Evolutionary conservation across 1,284 basidiomycete species (phyloP).

Genomic region (Fomitopsis pinicola): DNA sequence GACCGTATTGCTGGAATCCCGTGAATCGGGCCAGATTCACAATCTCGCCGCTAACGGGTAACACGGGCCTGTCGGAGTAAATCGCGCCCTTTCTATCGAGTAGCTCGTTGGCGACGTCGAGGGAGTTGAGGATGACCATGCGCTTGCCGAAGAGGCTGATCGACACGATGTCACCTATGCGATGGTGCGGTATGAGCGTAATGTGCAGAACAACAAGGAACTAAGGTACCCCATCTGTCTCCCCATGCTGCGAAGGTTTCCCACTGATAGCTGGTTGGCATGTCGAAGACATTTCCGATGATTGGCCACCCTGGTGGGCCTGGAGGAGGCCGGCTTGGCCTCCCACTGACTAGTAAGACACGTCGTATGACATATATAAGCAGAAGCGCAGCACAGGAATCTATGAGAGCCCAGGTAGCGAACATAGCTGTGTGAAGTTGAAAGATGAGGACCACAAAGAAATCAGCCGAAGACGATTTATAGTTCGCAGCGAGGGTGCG

Average conservation of each 20-base stretch:
- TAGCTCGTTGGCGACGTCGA: slow-evolving; percentile 49
- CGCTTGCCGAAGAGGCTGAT: slow-evolving; percentile 52
- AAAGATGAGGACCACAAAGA: too few relatives aligned
- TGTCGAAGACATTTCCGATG: slow-evolving; percentile 29
- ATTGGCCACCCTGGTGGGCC: slow-evolving; percentile 28
- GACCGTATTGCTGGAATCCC: slow-evolving; percentile 56
- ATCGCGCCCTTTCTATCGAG: slow-evolving; percentile 64
- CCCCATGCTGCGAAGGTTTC: slow-evolving; percentile 25
- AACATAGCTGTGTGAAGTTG: too few relatives aligned
- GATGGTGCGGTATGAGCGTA: neutral
- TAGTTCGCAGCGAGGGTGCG: too few relatives aligned
- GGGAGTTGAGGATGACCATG: slow-evolving; percentile 55
- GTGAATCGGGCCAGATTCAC: slow-evolving; percentile 64
- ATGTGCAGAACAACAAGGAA: neutral
- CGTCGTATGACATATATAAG: neutral
- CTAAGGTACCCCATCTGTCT: slow-evolving; percentile 20
- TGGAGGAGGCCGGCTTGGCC: slow-evolving; percentile 20
- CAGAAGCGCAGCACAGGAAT: neutral
- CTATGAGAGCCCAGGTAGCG: neutral
- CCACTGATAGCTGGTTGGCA: slow-evolving; percentile 25
- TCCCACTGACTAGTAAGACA: neutral
- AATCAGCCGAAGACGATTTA: too few relatives aligned
- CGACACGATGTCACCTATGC: slow-evolving; percentile 21
- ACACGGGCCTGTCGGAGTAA: slow-evolving; percentile 62
- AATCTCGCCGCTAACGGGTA: slow-evolving; percentile 40